Percentiles rank a stretch among this genome's conserved stretches.
Evolutionary conservation across 768 basidiomycete species (phyloP).

Genomic region (Naganishia kalamii): DNA sequence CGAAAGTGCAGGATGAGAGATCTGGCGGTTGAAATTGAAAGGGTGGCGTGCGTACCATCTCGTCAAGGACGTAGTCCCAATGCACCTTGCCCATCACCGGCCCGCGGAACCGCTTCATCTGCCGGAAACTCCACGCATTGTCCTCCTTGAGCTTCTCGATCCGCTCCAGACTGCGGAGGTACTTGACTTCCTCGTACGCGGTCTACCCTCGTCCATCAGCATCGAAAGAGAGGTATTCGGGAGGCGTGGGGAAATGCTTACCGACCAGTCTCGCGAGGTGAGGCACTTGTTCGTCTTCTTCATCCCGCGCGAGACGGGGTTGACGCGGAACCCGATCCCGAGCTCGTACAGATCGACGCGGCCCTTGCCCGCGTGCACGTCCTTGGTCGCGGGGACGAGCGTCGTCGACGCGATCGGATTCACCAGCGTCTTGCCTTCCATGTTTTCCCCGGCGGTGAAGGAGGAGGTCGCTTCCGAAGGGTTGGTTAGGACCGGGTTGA

Average conservation of each 20-base stretch:
- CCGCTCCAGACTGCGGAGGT: conserved; percentile 72
- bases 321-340: conserved; percentile 33
- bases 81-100: conserved; percentile 72
- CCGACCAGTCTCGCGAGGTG: conserved; percentile 34
- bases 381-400: background rate
- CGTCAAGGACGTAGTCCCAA: conserved; percentile 93
- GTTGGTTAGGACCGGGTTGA: background rate
- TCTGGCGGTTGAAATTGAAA: background rate
- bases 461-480: background rate
- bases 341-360: conserved; percentile 30
- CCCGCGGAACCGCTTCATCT: conserved; percentile 87
- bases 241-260: background rate
- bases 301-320: conserved; percentile 37
- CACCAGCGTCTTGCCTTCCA: background rate
- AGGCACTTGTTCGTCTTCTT: conserved; percentile 40
- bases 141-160: conserved; percentile 75
- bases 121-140: conserved; percentile 82
- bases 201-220: conserved; percentile 51
- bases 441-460: background rate
- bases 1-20: background rate
- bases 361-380: background rate
- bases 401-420: conserved; percentile 9
- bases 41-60: conserved; percentile 63
- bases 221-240: background rate
- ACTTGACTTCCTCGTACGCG: conserved; percentile 69